These are phyloP conservation scores for Penicillium goetzii DNA, from an alignment of 495 filamentous ascomycete species.

Conservation along the genomic window DNA sequence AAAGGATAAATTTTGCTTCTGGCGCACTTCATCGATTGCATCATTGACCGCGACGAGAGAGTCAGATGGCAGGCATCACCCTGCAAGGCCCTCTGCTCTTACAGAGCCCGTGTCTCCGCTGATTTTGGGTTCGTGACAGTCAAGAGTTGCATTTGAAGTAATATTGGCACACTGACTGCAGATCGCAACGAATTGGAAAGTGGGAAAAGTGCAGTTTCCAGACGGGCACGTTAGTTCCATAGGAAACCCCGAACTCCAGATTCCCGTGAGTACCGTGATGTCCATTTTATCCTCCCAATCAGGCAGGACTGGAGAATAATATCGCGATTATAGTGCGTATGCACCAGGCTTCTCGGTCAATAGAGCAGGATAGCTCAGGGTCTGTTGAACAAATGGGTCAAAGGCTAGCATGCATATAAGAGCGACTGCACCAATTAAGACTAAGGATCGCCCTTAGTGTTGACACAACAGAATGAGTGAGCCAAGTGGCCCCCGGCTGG, in stretches of 20 bases:
- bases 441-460: slow-evolving; percentile 13
- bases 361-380: slow-evolving; percentile 27
- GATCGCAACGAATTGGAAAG: background rate
- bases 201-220: background rate
- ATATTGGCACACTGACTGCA: background rate
- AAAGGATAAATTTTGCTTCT: background rate
- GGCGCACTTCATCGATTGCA: background rate
- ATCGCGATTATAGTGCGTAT: background rate
- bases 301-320: background rate
- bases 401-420: slow-evolving; percentile 35
- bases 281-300: background rate
- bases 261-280: background rate
- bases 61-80: slow-evolving; percentile 1
- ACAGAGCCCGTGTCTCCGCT: background rate
- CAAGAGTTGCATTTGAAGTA: background rate
- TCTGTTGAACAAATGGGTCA: slow-evolving; percentile 40
- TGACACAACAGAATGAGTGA: slow-evolving; percentile 35
- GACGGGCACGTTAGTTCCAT: background rate
- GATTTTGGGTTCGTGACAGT: background rate
- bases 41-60: background rate
- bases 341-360: background rate
- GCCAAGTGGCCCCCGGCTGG: slow-evolving; percentile 45
- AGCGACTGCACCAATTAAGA: slow-evolving; percentile 33
- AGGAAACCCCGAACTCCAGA: background rate
- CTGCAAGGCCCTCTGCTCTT: too few species aligned